A percentile compares a stretch with the other conserved stretches of the same genome.
These are phyloP conservation scores for Colletotrichum noveboracense DNA, from an alignment of 2,329 filamentous ascomycete genomes.

Conservation along the genomic window DNA sequence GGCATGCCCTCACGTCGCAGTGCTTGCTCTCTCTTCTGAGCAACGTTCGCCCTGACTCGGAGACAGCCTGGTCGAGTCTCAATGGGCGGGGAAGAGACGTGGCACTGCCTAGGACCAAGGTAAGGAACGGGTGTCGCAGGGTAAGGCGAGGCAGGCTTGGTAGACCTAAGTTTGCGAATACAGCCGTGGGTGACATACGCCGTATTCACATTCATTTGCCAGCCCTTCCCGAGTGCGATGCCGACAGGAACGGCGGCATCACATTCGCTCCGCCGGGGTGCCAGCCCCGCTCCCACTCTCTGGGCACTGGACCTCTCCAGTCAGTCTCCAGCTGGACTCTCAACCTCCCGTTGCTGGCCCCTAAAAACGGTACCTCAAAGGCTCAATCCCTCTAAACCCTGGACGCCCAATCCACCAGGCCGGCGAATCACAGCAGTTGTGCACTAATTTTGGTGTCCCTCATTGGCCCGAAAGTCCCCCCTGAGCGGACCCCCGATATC, in stretches of 20 bases:
- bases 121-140: not conserved
- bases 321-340: not conserved
- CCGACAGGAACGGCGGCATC: not conserved
- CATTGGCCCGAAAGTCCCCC: slow-evolving; percentile 2
- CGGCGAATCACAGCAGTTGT: slow-evolving; percentile 9
- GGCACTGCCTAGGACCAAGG: not conserved
- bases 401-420: not conserved
- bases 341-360: not conserved
- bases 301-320: not conserved
- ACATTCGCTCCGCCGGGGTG: not conserved
- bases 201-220: not conserved
- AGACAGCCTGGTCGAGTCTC: not conserved
- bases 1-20: not conserved
- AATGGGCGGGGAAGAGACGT: slow-evolving; percentile 2
- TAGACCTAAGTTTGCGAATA: not conserved
- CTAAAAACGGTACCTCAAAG: not conserved
- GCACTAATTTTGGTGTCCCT: slow-evolving; percentile 12
- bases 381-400: not conserved
- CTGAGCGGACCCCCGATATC: slow-evolving; percentile 9
- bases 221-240: slow-evolving; percentile 11
- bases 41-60: slow-evolving; percentile 2
- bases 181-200: not conserved
- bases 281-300: not conserved
- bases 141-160: not conserved
- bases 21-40: not conserved